phyloP scores from a whole-genome alignment of 2,329 filamentous ascomycete species.

The Calonectria hawksworthii region DNA sequence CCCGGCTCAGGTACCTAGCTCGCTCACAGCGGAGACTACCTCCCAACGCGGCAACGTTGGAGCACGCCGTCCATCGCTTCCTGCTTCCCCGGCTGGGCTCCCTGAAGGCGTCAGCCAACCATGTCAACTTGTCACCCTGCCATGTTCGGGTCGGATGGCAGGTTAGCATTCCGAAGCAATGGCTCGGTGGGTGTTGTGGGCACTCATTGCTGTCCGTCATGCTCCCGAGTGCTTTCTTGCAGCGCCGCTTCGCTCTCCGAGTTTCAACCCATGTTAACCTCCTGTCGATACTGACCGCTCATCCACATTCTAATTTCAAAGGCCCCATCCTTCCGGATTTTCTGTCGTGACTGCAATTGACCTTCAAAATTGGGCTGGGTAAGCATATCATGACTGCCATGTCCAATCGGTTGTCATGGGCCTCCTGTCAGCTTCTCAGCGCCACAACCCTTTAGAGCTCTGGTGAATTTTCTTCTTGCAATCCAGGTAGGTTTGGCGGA shows the following conservation, averaged over 20 bases:
- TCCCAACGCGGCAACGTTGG: slow-evolving; percentile 19
- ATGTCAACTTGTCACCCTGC: slow-evolving; percentile 19
- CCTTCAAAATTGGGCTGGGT: neutral
- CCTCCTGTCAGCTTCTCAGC: neutral
- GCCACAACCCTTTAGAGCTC: neutral
- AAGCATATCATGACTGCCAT: neutral
- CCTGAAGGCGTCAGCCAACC: slow-evolving; percentile 27
- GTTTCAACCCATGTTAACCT: slow-evolving; percentile 29
- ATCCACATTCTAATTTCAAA: slow-evolving; percentile 14
- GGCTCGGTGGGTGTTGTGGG: slow-evolving; percentile 37
- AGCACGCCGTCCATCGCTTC: slow-evolving; percentile 27
- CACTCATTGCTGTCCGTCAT: slow-evolving; percentile 26
- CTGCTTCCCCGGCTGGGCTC: slow-evolving; percentile 40
- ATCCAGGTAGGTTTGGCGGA: neutral
- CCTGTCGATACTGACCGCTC: slow-evolving; percentile 16
- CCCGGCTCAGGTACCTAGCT: slow-evolving; percentile 18
- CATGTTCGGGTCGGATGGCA: slow-evolving; percentile 38
- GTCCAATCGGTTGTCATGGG: neutral
- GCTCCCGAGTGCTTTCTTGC: slow-evolving; percentile 29
- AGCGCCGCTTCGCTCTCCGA: slow-evolving; percentile 29
- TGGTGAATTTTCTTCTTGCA: neutral
- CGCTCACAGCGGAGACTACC: slow-evolving; percentile 21
- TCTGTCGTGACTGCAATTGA: neutral
- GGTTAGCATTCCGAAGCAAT: slow-evolving; percentile 42
- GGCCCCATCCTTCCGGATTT: neutral